A percentile compares a stretch with the other conserved stretches of the same genome.
Evolutionary conservation across 2,329 filamentous ascomycete genomes (phyloP).

Genomic region (Fonsecaea multimorphosa): DNA sequence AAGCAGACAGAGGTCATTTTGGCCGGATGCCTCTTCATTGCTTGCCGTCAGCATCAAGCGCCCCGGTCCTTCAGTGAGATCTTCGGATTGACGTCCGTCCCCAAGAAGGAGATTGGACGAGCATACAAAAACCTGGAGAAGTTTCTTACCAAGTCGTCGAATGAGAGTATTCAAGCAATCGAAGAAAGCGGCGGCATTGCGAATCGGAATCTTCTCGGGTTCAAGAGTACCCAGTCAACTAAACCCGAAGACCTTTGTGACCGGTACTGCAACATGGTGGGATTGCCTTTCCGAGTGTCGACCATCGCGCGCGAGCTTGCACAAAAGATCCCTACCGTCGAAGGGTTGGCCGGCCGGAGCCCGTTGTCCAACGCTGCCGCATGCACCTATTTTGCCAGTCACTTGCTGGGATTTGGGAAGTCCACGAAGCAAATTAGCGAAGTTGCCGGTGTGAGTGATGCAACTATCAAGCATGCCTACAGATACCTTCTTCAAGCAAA

Average conservation of each 20-base stretch:
- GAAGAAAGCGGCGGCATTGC: slow-evolving; percentile 62
- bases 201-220: slow-evolving; percentile 60
- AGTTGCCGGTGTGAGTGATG: slow-evolving; percentile 90
- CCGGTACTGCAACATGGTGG: slow-evolving; percentile 86
- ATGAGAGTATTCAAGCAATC: slow-evolving; percentile 60
- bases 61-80: slow-evolving; percentile 94
- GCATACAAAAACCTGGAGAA: slow-evolving; percentile 93
- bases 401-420: slow-evolving; percentile 79
- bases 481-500: slow-evolving; percentile 80
- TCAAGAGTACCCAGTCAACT: slow-evolving; percentile 76
- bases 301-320: slow-evolving; percentile 82
- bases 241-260: slow-evolving; percentile 83
- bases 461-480: slow-evolving; percentile 95
- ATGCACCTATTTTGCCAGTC: slow-evolving; percentile 94
- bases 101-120: slow-evolving; percentile 95
- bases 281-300: slow-evolving; percentile 74
- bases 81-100: slow-evolving; percentile 87
- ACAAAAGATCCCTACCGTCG: slow-evolving; percentile 74
- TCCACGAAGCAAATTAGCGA: slow-evolving; percentile 83
- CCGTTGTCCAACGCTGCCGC: slow-evolving; percentile 92
- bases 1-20: slow-evolving; percentile 94
- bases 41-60: slow-evolving; percentile 86
- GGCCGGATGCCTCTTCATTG: slow-evolving; percentile 96
- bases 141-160: slow-evolving; percentile 71
- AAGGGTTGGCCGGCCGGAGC: slow-evolving; percentile 87